Conservation (phyloP, 2,329 filamentous ascomycete genomes). For the Pestalotiopsis sp. region DNA sequence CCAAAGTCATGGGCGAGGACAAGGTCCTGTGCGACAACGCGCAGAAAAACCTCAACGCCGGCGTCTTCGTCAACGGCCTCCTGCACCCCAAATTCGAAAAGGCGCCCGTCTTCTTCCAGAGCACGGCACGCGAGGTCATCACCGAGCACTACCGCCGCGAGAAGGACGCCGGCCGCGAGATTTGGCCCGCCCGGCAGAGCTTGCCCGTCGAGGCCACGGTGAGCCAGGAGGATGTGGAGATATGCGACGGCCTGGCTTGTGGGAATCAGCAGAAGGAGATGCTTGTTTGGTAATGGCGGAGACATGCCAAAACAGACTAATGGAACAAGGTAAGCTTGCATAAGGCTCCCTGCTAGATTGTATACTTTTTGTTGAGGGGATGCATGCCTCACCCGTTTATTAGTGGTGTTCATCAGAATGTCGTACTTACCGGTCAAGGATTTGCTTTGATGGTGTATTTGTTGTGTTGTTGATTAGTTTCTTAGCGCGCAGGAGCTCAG, state of each 20-base stretch:
- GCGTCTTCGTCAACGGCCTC: slow-evolving; percentile 65
- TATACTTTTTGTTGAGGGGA: too few relatives aligned
- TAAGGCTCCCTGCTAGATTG: too few relatives aligned
- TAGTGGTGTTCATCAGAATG: too few relatives aligned
- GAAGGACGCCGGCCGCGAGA: slow-evolving; percentile 45
- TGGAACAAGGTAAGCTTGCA: too few relatives aligned
- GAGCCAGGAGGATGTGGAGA: background rate
- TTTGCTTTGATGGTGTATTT: too few relatives aligned
- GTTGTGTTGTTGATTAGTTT: too few relatives aligned
- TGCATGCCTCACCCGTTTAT: too few relatives aligned
- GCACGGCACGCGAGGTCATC: slow-evolving; percentile 49
- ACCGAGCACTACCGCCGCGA: slow-evolving; percentile 50
- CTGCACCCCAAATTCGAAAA: slow-evolving; percentile 65
- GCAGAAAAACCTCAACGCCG: slow-evolving; percentile 63
- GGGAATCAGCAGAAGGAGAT: background rate
- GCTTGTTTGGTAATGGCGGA: background rate
- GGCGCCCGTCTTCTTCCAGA: slow-evolving; percentile 60
- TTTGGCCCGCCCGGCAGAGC: slow-evolving; percentile 49
- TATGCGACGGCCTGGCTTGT: background rate
- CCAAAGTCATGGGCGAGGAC: slow-evolving; percentile 66
- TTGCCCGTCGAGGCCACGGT: background rate
- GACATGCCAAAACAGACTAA: too few relatives aligned
- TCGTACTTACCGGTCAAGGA: too few relatives aligned
- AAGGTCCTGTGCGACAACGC: slow-evolving; percentile 62
- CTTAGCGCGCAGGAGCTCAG: too few relatives aligned